A percentile compares a stretch with the other conserved stretches of the same genome.
Evolutionary conservation across 2,329 filamentous ascomycete species (phyloP).

Genomic region (Aureobasidium pullulans): DNA sequence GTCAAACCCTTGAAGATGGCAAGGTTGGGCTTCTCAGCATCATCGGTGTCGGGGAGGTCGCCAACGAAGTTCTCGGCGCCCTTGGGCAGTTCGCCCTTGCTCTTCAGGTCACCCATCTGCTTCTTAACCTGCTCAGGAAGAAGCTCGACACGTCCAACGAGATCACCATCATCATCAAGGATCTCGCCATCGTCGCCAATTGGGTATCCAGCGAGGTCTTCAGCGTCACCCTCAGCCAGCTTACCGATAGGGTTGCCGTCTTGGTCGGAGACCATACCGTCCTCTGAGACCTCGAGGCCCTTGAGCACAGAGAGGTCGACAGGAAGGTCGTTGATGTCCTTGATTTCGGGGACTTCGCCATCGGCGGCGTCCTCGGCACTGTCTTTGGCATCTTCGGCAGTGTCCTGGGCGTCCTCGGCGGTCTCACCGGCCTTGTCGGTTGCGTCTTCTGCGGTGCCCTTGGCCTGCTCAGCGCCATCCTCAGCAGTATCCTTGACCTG

Average conservation of each 20-base stretch:
- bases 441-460: conserved; percentile 26
- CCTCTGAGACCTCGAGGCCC: conserved; percentile 46
- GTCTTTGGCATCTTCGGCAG: conserved; percentile 28
- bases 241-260: conserved; percentile 43
- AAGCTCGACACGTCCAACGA: conserved; percentile 47
- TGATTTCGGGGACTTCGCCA: conserved; percentile 26
- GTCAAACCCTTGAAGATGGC: conserved; percentile 42
- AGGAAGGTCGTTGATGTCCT: conserved; percentile 32
- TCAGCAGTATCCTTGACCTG: conserved; percentile 19
- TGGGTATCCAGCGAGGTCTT: conserved; percentile 45
- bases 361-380: conserved; percentile 27
- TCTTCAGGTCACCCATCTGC: conserved; percentile 32
- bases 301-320: conserved; percentile 41
- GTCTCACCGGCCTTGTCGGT: conserved; percentile 22
- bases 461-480: conserved; percentile 21
- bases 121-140: conserved; percentile 38
- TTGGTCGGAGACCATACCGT: conserved; percentile 46
- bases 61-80: conserved; percentile 28
- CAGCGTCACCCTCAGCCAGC: conserved; percentile 45
- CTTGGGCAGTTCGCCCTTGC: conserved; percentile 31
- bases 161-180: conserved; percentile 47
- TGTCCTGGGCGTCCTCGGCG: conserved; percentile 30
- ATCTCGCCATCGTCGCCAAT: conserved; percentile 50
- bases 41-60: conserved; percentile 25
- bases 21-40: conserved; percentile 35